phyloP scores from a whole-genome alignment of 1,284 basidiomycete species.

The Puccinia horiana region DNA sequence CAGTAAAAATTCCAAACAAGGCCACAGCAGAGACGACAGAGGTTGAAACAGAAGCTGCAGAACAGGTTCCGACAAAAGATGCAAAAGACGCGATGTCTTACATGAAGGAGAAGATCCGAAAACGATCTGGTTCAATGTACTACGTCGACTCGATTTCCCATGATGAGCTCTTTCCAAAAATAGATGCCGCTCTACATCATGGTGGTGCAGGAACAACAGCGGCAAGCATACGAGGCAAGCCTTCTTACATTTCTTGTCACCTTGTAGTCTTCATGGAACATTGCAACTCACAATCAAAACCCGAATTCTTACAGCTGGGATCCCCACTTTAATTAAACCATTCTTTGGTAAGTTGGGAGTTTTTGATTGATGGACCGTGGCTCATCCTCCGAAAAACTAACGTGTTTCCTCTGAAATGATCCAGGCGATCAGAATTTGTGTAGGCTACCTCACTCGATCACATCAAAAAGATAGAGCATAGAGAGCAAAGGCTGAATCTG shows the following conservation, averaged over 20 bases:
- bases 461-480: not conserved
- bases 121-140: slow-evolving; percentile 50
- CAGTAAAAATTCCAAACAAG: not conserved
- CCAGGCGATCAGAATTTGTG: slow-evolving; percentile 66
- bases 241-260: not conserved
- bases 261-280: not conserved
- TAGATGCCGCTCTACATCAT: slow-evolving; percentile 95
- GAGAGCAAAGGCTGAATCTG: not conserved
- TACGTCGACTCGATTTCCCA: slow-evolving; percentile 83
- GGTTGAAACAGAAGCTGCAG: slow-evolving; percentile 50
- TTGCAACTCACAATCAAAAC: not conserved
- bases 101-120: slow-evolving; percentile 52
- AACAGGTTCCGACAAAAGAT: slow-evolving; percentile 45
- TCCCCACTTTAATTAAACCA: slow-evolving; percentile 91
- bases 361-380: not conserved
- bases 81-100: slow-evolving; percentile 40
- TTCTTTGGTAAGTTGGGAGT: slow-evolving; percentile 74
- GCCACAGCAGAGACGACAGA: slow-evolving; percentile 44
- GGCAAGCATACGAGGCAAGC: slow-evolving; percentile 77
- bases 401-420: slow-evolving; percentile 59
- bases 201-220: slow-evolving; percentile 95
- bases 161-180: slow-evolving; percentile 90
- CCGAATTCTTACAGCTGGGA: slow-evolving; percentile 66
- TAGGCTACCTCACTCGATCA: slow-evolving; percentile 64
- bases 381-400: slow-evolving; percentile 62